Conservation (phyloP, 306 rosid species). For the Corylus avellana region DNA sequence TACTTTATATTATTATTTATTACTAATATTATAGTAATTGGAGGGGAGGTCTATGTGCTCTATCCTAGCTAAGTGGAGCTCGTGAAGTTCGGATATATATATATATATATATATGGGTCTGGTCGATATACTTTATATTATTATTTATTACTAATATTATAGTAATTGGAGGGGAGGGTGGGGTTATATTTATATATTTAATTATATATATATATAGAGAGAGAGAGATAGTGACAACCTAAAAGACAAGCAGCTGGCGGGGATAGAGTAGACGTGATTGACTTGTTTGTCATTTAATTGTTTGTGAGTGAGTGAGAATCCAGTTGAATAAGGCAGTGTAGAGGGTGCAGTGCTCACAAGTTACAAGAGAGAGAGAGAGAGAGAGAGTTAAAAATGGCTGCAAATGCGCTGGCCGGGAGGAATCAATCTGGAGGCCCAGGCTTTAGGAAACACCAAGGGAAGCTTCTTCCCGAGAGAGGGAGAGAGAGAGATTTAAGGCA, state of each 20-base stretch:
- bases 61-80: too few species aligned
- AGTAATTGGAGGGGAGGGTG: neutral
- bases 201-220: too few species aligned
- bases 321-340: neutral
- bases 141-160: neutral
- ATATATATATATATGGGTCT: too few species aligned
- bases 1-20: too few species aligned
- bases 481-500: too few species aligned
- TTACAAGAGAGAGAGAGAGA: neutral
- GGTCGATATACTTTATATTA: neutral
- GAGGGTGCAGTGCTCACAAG: neutral
- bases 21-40: too few species aligned
- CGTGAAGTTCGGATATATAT: too few species aligned
- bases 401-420: neutral
- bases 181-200: too few species aligned
- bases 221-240: too few species aligned
- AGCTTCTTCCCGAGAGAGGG: conserved; percentile 35
- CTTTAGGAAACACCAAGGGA: conserved; percentile 28
- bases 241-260: conserved; percentile 6
- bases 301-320: neutral
- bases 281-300: conserved; percentile 19
- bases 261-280: conserved; percentile 14
- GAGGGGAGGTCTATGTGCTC: too few species aligned
- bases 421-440: conserved; percentile 24
- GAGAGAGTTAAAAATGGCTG: conserved; percentile 20